Conservation (phyloP, 1,284 basidiomycete genomes). For the Ceratobasidium sp. region DNA sequence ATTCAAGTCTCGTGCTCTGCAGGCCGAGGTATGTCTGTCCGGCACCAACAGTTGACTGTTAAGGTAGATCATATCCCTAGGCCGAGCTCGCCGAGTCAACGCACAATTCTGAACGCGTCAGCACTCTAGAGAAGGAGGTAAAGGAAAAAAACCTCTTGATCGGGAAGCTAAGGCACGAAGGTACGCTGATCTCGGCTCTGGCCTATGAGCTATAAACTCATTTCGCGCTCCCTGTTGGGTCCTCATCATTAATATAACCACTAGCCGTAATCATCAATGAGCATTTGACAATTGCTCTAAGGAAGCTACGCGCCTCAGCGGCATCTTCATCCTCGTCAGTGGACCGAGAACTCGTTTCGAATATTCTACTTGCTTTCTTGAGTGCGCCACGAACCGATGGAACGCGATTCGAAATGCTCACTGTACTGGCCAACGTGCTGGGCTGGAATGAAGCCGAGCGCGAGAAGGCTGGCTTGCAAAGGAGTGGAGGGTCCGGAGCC, state of each 20-base stretch:
- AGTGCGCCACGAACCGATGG: conserved; percentile 86
- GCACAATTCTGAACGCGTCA: conserved; percentile 67
- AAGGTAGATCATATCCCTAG: conserved; percentile 36
- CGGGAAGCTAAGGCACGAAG: conserved; percentile 91
- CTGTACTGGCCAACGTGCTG: conserved; percentile 84
- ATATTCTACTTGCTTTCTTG: conserved; percentile 91
- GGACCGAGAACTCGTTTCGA: conserved; percentile 88
- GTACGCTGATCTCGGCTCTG: conserved; percentile 55
- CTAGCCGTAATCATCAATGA: conserved; percentile 94
- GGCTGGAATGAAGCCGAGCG: conserved; percentile 89
- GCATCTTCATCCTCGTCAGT: conserved; percentile 88
- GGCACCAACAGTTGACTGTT: conserved; percentile 42
- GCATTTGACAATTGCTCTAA: conserved; percentile 95
- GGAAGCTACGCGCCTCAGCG: conserved; percentile 71
- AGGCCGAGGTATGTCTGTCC: conserved; percentile 69
- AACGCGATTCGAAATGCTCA: conserved; percentile 97
- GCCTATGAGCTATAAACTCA: not conserved
- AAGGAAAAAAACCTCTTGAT: conserved; percentile 94
- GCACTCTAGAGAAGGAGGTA: conserved; percentile 82
- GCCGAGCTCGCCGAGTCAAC: conserved; percentile 71
- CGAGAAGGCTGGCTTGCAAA: conserved; percentile 86
- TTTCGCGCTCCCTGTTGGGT: not conserved
- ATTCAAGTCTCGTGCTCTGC: conserved; percentile 82
- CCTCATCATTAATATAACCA: conserved; percentile 26
- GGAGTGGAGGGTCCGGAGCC: conserved; percentile 50